phyloP scores from a whole-genome alignment of 768 basidiomycete species.

The Nidularia pulvinata region DNA sequence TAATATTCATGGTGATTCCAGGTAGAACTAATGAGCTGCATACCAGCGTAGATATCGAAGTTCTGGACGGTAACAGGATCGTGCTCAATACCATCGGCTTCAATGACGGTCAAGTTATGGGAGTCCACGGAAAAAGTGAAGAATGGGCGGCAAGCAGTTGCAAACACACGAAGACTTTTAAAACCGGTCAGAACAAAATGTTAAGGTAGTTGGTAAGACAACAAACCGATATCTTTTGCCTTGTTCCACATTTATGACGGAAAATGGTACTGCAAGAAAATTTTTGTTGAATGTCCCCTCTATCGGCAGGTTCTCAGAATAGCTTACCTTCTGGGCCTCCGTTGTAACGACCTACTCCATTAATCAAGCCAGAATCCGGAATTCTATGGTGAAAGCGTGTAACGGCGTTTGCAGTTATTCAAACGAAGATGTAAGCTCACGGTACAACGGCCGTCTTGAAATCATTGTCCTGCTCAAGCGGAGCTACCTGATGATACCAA shows the following conservation, averaged over 20 bases:
- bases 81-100: conserved; percentile 37
- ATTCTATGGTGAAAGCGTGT: conserved; percentile 9
- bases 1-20: too few relatives aligned
- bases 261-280: conserved; percentile 19
- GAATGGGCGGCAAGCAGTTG: conserved; percentile 43
- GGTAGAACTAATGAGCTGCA: background rate
- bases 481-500: conserved; percentile 28
- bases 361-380: conserved; percentile 43
- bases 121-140: conserved; percentile 33
- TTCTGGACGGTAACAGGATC: conserved; percentile 37
- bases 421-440: conserved; percentile 13
- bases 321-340: conserved; percentile 26
- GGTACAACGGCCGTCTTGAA: conserved; percentile 27
- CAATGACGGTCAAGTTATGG: conserved; percentile 29
- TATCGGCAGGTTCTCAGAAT: background rate
- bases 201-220: too few relatives aligned
- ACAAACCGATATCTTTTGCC: conserved; percentile 42
- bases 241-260: conserved; percentile 38
- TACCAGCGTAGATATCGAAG: conserved; percentile 39
- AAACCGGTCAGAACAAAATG: background rate
- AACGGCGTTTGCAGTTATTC: background rate
- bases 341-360: conserved; percentile 37
- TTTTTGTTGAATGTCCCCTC: background rate
- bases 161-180: conserved; percentile 36
- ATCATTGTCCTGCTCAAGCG: conserved; percentile 28